phyloP scores from a whole-genome alignment of 495 filamentous ascomycete species.

The Lasiosphaeria ovina region DNA sequence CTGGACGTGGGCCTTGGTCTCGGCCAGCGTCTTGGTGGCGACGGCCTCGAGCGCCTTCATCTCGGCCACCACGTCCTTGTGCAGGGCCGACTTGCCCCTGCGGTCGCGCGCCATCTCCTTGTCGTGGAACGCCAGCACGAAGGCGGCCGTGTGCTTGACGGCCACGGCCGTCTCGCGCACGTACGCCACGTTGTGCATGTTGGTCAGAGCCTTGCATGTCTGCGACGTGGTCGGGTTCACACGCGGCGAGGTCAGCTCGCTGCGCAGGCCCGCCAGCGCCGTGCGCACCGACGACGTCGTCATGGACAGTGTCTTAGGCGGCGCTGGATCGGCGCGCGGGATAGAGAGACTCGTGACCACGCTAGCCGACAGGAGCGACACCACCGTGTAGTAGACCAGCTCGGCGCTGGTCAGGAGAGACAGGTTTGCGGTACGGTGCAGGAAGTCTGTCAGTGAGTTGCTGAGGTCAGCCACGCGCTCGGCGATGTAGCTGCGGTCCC shows the following conservation, averaged over 20 bases:
- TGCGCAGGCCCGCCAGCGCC: conserved; percentile 23
- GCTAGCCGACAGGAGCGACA: conserved; percentile 27
- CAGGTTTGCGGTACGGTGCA: conserved; percentile 19
- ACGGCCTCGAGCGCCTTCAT: conserved; percentile 36
- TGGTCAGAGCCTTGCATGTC: conserved; percentile 7
- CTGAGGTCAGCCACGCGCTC: conserved; percentile 28
- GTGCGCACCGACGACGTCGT: conserved; percentile 17
- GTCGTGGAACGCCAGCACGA: conserved; percentile 34
- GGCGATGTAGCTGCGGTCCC: conserved; percentile 37
- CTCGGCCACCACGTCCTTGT: conserved; percentile 36
- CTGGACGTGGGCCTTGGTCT: conserved; percentile 33
- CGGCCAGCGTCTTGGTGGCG: conserved; percentile 26
- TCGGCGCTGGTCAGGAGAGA: conserved; percentile 27
- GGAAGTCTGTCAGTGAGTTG: conserved; percentile 32
- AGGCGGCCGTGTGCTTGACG: conserved; percentile 33
- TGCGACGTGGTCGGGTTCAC: conserved; percentile 1
- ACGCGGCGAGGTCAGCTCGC: conserved; percentile 21
- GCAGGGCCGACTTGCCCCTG: conserved; percentile 31
- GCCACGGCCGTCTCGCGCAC: conserved; percentile 39
- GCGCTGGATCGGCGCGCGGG: conserved; percentile 18
- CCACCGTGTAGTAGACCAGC: conserved; percentile 24
- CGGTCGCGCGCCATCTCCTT: conserved; percentile 39
- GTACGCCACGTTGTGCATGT: conserved; percentile 31
- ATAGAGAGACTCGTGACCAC: conserved; percentile 27
- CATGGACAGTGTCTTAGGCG: conserved; percentile 13